Percentiles rank a stretch among this genome's conserved stretches.
phyloP scores from a whole-genome alignment of 164 flowering plant species.

The Protea cynaroides region DNA sequence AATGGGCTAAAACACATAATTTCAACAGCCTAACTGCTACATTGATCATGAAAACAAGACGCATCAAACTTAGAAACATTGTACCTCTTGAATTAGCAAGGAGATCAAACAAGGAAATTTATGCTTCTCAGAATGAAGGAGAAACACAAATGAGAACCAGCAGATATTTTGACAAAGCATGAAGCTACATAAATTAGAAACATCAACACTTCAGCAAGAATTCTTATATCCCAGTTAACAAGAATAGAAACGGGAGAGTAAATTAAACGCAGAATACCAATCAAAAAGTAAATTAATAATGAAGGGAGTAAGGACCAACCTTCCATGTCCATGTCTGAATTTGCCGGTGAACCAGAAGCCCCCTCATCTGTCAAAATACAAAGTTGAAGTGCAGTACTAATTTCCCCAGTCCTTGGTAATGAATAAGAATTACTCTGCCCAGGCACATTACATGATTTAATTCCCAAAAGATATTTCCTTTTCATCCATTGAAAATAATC shows the following conservation, averaged over 20 bases:
- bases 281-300: not conserved
- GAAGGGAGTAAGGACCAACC: conserved; percentile 36
- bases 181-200: no score
- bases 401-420: conserved; percentile 12
- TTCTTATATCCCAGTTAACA: no score
- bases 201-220: no score
- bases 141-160: not conserved
- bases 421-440: conserved; percentile 13
- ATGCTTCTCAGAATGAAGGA: not conserved
- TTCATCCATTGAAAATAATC: conserved; percentile 51
- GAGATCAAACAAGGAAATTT: not conserved
- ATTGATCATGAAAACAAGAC: not conserved
- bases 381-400: conserved; percentile 12
- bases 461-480: conserved; percentile 25
- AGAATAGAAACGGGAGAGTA: not conserved
- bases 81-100: not conserved
- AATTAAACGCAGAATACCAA: not conserved
- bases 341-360: conserved; percentile 35
- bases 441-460: conserved; percentile 7
- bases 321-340: conserved; percentile 96
- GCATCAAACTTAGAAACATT: not conserved
- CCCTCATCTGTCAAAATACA: conserved; percentile 15
- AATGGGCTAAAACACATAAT: no score
- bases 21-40: no score
- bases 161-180: no score